Percentiles rank a stretch among this genome's conserved stretches.
Evolutionary conservation across 768 basidiomycete species (phyloP).

Genomic region (Tulasnella sp.): DNA sequence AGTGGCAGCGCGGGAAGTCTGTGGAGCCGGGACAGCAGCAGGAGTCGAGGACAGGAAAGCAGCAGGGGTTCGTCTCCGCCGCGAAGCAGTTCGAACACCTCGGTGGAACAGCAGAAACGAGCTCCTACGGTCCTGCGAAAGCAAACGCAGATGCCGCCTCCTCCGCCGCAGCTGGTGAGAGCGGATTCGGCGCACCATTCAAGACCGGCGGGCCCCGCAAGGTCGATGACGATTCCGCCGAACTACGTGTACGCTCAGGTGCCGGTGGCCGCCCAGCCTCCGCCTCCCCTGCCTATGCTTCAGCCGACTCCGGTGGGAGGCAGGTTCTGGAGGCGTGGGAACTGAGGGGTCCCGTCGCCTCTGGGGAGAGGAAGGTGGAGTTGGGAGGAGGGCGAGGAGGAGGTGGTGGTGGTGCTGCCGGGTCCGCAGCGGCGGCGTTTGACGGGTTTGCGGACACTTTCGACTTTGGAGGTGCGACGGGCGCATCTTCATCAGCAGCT

Average conservation of each 20-base stretch:
- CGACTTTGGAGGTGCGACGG: slow-evolving; percentile 21
- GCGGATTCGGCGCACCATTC: background rate
- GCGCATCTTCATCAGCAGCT: background rate
- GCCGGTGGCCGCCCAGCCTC: slow-evolving; percentile 2
- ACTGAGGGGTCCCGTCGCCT: background rate
- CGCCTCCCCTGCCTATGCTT: slow-evolving; percentile 10
- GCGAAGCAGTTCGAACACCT: background rate
- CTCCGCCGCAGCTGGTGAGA: background rate
- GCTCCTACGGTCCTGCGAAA: background rate
- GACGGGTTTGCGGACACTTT: slow-evolving; percentile 53
- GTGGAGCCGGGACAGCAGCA: background rate
- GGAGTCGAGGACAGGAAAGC: background rate
- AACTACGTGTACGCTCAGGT: background rate
- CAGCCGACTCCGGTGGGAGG: background rate
- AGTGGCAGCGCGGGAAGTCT: background rate
- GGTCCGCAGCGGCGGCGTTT: slow-evolving; percentile 11
- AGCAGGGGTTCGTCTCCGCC: background rate
- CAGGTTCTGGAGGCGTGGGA: background rate
- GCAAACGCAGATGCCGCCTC: background rate
- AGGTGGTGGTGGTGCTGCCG: slow-evolving; percentile 5
- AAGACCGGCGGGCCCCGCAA: background rate
- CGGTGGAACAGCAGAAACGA: background rate
- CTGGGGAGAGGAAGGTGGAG: background rate
- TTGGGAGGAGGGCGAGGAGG: slow-evolving; percentile 17
- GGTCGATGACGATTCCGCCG: background rate